Evolutionary conservation across 73 alveolate species (phyloP).

Genomic region (Chromera velia): DNA sequence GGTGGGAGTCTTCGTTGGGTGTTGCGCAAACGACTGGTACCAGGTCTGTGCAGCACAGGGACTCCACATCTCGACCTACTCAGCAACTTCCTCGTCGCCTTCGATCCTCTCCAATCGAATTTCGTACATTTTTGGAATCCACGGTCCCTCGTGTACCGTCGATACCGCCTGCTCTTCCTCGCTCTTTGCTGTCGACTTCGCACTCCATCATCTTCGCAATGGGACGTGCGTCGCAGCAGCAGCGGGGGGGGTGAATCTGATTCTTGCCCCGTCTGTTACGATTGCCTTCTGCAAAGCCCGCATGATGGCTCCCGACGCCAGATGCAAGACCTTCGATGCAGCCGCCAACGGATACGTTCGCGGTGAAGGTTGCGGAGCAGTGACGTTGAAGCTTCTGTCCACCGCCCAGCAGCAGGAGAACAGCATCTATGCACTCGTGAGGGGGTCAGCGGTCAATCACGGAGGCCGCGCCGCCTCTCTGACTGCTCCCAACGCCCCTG

Average conservation of each 20-base stretch:
- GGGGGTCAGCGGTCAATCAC: background rate
- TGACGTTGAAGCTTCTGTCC: background rate
- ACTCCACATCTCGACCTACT: background rate
- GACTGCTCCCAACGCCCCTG: background rate
- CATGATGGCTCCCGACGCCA: constrained; percentile 2
- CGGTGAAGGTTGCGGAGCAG: constrained; percentile 16
- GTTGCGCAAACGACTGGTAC: background rate
- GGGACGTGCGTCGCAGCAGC: background rate
- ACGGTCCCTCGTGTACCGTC: background rate
- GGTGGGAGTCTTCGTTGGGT: background rate
- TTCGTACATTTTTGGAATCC: background rate
- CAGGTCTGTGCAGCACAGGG: background rate
- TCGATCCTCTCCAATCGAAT: constrained; percentile 10
- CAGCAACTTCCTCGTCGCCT: background rate
- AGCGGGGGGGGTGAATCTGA: background rate
- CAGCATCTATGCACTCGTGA: background rate
- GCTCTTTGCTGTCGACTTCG: background rate
- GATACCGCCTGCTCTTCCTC: constrained; percentile 4
- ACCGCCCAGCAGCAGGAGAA: background rate
- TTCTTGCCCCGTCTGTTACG: background rate
- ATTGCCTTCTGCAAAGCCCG: background rate
- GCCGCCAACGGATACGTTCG: constrained; percentile 18
- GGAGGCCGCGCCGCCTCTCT: constrained; percentile 2
- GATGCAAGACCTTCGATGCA: constrained; percentile 12
- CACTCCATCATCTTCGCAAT: background rate